Conservation (phyloP, 768 basidiomycete species). For the Rhizopogon roseolus region DNA sequence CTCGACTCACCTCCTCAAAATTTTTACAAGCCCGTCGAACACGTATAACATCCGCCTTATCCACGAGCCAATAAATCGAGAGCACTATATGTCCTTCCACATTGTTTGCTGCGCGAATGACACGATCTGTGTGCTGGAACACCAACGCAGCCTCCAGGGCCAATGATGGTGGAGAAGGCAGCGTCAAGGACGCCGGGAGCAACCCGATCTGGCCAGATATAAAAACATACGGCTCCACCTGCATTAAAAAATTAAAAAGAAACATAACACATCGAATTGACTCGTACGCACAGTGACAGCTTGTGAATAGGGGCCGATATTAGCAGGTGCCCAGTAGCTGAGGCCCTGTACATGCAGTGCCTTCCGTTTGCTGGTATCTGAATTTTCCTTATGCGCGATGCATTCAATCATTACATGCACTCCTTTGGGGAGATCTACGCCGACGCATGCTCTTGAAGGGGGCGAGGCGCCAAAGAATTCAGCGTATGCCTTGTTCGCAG, state of each 20-base stretch:
- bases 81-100: conserved; percentile 58
- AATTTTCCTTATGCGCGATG: conserved; percentile 40
- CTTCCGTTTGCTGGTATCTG: conserved; percentile 36
- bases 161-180: conserved; percentile 49
- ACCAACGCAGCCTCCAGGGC: conserved; percentile 66
- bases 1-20: conserved; percentile 13
- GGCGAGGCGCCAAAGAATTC: conserved; percentile 88
- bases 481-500: conserved; percentile 74
- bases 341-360: conserved; percentile 92
- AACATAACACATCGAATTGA: neutral
- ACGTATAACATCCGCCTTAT: conserved; percentile 31
- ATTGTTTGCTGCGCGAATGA: conserved; percentile 53
- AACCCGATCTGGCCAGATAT: conserved; percentile 96
- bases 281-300: conserved; percentile 63
- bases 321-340: conserved; percentile 99
- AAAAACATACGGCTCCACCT: conserved; percentile 78
- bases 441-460: conserved; percentile 92
- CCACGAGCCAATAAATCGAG: conserved; percentile 69
- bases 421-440: conserved; percentile 59
- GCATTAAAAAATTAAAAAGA: neutral
- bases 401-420: conserved; percentile 70
- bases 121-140: conserved; percentile 74
- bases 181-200: conserved; percentile 63
- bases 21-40: conserved; percentile 36
- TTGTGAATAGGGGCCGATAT: conserved; percentile 98